Conservation (phyloP, 1,139 yeast genomes). For the Hansenula sp. region DNA sequence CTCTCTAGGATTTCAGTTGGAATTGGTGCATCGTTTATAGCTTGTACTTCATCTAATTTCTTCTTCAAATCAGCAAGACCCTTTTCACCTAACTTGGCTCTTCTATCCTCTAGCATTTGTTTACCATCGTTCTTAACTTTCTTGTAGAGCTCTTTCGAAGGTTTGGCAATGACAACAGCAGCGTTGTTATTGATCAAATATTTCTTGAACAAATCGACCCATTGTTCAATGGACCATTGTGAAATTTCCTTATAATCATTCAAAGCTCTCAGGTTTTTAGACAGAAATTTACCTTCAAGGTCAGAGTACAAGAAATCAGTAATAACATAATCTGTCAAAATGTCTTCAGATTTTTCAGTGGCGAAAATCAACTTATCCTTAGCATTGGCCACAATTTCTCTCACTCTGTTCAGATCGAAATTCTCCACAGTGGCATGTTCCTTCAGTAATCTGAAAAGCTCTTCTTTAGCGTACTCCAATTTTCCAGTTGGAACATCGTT, state of each 20-base stretch:
- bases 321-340: constrained; percentile 65
- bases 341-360: constrained; percentile 63
- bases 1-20: constrained; percentile 61
- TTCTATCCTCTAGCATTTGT: constrained; percentile 45
- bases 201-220: constrained; percentile 55
- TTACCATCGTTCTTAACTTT: constrained; percentile 48
- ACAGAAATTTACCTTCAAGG: constrained; percentile 53
- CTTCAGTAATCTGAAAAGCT: constrained; percentile 46
- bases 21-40: constrained; percentile 65
- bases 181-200: constrained; percentile 64
- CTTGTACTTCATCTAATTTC: constrained; percentile 58
- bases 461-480: constrained; percentile 48
- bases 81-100: constrained; percentile 48
- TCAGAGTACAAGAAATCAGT: constrained; percentile 79
- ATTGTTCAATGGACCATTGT: constrained; percentile 61
- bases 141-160: constrained; percentile 64
- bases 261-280: constrained; percentile 49
- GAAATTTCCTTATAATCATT: constrained; percentile 56
- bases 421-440: constrained; percentile 44
- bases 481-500: constrained; percentile 76
- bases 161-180: constrained; percentile 71
- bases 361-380: constrained; percentile 59
- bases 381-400: constrained; percentile 63
- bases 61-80: constrained; percentile 55
- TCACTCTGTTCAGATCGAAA: constrained; percentile 63